Base-by-base conservation (phyloP, 2,329 filamentous ascomycete genomes). In the Hypoxylon sp. region DNA sequence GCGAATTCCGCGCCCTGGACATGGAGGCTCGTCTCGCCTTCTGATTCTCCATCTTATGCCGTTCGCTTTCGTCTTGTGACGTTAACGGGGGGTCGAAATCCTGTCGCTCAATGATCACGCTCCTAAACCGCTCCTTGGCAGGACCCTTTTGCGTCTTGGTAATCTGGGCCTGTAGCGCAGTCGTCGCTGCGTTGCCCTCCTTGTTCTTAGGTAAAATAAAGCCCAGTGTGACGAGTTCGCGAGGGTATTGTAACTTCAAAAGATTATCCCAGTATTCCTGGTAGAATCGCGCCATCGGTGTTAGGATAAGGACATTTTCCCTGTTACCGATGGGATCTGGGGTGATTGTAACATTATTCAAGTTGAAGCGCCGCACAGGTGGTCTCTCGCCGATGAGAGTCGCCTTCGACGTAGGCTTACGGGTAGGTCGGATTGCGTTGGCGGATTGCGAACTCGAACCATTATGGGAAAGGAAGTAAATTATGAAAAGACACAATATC, bases 191-290 rank as follows among this genome's bases (percentile, higher is more conserved):
- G 80, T 98, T 97, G 66, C 96, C 96, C 74, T 98, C 95, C 78
- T 92, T 92, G 53, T 91, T 97, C 83, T 97, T 97, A 58, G 96
- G 96, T 30, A 97, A 90, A 78, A 99, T 98, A 83, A 98, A 99
- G 42, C 94, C 96, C 30, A 99, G 86, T 0, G 94, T 97, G 77
- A 99, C 97, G 71, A 98, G 89, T 66, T 97, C 92, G 82, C 98
- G 96, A 2, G 96, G 96, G 79, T 98, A 99, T 76, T 83, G 87
- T 62, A 99, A 87, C 78, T 89, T 89, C 73, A 95, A 80, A 30
- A 99, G 85, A 76, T 98, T 99, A 80, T 97, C 91, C 95, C 96
- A 99, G 84, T 98, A 99, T 74, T 88, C 90, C 75, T 92, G 91
- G 81, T 98, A 98, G 85, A 98, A 99, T 70, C 93, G 90, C 33